Base-by-base conservation (phyloP, 2,329 filamentous ascomycete species). In the Claviceps arundinis region DNA sequence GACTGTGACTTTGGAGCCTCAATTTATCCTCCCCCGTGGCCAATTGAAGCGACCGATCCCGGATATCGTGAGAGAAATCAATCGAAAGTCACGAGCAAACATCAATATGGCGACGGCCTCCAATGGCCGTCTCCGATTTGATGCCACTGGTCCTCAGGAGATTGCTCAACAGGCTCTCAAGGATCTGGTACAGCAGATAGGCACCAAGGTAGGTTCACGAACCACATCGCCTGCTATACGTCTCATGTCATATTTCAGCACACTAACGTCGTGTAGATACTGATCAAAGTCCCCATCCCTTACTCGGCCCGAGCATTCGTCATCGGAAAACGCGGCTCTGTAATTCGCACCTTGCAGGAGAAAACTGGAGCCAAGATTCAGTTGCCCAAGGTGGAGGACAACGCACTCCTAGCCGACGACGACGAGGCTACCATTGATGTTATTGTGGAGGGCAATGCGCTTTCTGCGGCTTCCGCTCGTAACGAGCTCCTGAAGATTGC, bases 311-410 rank as follows among this genome's bases (percentile, higher is more conserved):
- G 89, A 56, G 81, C 90, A 50, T 85, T 91, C 68, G 90, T 98
- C 68, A 97, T 98, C 65, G 94, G 93, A 60, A 89, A 88, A 64
- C 84, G 86, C 64, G 94, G 94, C 54, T 80, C 88, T 26, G 91
- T 85, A 56, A 94, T 98, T 66, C 91, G 94, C 71, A 80, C 85
- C 47, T 82, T 98, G 50, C 87, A 91, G 70, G 87, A 91, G 67
- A 85, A 86, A 68, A 93, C 89, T 3, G 90, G 91, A 56, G 91
- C 93, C 50, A 83, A 83, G 58, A 90, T 98, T 62, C 88, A 95
- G 65, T 81, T 98, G 55, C 90, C 91, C 55, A 90, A 87, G 70
- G 76, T 78, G 22, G 87, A 94, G 43, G 84, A 87, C 24, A 73
- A 70, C 37, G 65, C 68, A 3, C 62, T 74, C 30, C 68, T 73